Base-by-base conservation (phyloP, 768 basidiomycete species). In the Asterophora parasitica region DNA sequence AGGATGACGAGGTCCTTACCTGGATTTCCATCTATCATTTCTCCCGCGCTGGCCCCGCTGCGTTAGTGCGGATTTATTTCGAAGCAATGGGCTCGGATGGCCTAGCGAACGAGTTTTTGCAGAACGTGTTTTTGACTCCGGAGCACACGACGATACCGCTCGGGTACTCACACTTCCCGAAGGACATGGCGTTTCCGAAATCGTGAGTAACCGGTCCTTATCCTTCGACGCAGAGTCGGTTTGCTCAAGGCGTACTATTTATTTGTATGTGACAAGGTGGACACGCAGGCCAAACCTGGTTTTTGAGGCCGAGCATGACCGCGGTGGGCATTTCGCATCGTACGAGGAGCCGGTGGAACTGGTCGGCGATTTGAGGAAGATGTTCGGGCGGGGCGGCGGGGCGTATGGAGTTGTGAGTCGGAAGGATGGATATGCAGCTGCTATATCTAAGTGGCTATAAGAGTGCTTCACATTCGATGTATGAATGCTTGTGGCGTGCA, bases 1-100 rank as follows among this genome's bases (percentile, higher is more conserved):
- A 68, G 9, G 78, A 79, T 38, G 78, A 82, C 8, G 42, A 52
- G 81, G 81, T 82, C 1, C 54, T 84, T 23, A 79, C 77, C 0
- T 84, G 81, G 80, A 59, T 80, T 4, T 81, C 78, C 1, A 67
- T 81, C 12, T 82, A 79, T 53, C 74, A 70, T 67, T 81, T 83
- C 61, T 82, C 80, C 4, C 72, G 74, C 3, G 70, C 73, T 0
- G 80, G 82, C 0, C 81, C 82, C 3, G 69, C 79, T 3, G 79
- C 81, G 0, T 74, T 81, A 0, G 27, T 74, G 2, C 68, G 81
- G 3, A 79, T 83, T 11, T 83, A 83, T 60, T 81, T 75, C 51
- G 82, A 83, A 53, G 30, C n/a, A n/a, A n/a, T n/a, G n/a, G n/a
- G n/a, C n/a, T n/a, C n/a, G n/a, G n/a, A n/a, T n/a, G n/a, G n/a